Evolutionary conservation across 805 yeast genomes (phyloP).

Genomic region (Candida suzukii): DNA sequence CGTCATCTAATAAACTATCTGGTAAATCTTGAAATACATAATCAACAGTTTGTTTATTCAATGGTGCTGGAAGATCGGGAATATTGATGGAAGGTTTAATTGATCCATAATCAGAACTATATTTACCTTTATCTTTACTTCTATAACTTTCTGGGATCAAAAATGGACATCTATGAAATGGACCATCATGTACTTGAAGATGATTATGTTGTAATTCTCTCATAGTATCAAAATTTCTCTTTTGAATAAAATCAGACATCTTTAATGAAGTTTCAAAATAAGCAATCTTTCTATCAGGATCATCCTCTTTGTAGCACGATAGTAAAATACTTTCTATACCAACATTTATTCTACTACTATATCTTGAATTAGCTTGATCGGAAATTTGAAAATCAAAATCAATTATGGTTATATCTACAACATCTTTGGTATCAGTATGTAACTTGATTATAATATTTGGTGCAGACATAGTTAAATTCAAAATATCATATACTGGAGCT

Average conservation of each 20-base stretch:
- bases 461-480: slow-evolving; percentile 52
- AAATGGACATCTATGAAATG: slow-evolving; percentile 76
- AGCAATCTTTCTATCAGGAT: slow-evolving; percentile 21
- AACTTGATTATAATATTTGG: slow-evolving; percentile 40
- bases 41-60: slow-evolving; percentile 42
- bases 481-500: slow-evolving; percentile 59
- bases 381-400: slow-evolving; percentile 38
- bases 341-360: slow-evolving; percentile 46
- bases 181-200: slow-evolving; percentile 66
- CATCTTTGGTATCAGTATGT: slow-evolving; percentile 22
- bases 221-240: slow-evolving; percentile 37
- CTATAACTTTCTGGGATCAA: slow-evolving; percentile 47
- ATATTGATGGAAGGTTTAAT: slow-evolving; percentile 55
- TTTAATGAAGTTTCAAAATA: slow-evolving; percentile 50
- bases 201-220: slow-evolving; percentile 56
- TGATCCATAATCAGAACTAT: slow-evolving; percentile 42
- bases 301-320: slow-evolving; percentile 7
- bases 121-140: slow-evolving; percentile 27
- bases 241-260: slow-evolving; percentile 53
- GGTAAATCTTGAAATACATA: slow-evolving; percentile 30
- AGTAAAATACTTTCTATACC: slow-evolving; percentile 40
- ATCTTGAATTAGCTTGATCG: slow-evolving; percentile 66
- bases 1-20: slow-evolving; percentile 6
- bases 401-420: slow-evolving; percentile 15
- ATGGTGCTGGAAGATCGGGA: slow-evolving; percentile 58